phyloP scores from a whole-genome alignment of 2,329 filamentous ascomycete genomes.

The Bipolaris victoriae region DNA sequence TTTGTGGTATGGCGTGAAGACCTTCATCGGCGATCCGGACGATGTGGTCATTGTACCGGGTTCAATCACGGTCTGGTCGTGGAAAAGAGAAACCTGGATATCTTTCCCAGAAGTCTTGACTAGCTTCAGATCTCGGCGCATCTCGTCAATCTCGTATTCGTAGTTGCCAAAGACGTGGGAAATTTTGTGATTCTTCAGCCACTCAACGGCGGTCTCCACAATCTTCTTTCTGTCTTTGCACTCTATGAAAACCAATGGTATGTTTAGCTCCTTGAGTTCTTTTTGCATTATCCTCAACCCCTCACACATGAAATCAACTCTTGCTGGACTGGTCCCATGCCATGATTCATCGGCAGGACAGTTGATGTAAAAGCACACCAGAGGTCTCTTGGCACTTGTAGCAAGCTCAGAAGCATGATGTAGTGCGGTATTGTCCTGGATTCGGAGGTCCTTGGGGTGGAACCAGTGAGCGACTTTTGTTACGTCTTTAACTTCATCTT shows the following conservation, averaged over 20 bases:
- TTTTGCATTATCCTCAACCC: slow-evolving; percentile 53
- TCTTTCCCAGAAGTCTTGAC: slow-evolving; percentile 46
- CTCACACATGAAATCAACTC: slow-evolving; percentile 57
- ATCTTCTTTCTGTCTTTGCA: slow-evolving; percentile 53
- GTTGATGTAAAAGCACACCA: slow-evolving; percentile 56
- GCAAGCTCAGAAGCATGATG: slow-evolving; percentile 56
- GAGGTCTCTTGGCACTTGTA: slow-evolving; percentile 50
- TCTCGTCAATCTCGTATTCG: slow-evolving; percentile 56
- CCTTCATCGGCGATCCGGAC: slow-evolving; percentile 56
- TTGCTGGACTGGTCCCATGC: slow-evolving; percentile 58
- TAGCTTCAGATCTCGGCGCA: slow-evolving; percentile 54
- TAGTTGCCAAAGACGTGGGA: slow-evolving; percentile 58
- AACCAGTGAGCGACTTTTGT: slow-evolving; percentile 59
- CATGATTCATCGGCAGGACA: slow-evolving; percentile 57
- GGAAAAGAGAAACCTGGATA: slow-evolving; percentile 52
- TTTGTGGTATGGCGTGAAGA: slow-evolving; percentile 60
- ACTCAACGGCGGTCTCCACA: slow-evolving; percentile 50
- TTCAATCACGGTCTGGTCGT: slow-evolving; percentile 58
- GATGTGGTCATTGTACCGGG: slow-evolving; percentile 54
- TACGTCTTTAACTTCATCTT: slow-evolving; percentile 47
- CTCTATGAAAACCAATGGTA: slow-evolving; percentile 56
- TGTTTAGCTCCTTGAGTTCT: slow-evolving; percentile 55
- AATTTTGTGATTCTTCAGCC: slow-evolving; percentile 53
- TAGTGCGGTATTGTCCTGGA: slow-evolving; percentile 58
- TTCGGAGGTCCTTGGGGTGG: slow-evolving; percentile 58